Conservation (phyloP, 139 green algal species). For the Pleodorina starrii region DNA sequence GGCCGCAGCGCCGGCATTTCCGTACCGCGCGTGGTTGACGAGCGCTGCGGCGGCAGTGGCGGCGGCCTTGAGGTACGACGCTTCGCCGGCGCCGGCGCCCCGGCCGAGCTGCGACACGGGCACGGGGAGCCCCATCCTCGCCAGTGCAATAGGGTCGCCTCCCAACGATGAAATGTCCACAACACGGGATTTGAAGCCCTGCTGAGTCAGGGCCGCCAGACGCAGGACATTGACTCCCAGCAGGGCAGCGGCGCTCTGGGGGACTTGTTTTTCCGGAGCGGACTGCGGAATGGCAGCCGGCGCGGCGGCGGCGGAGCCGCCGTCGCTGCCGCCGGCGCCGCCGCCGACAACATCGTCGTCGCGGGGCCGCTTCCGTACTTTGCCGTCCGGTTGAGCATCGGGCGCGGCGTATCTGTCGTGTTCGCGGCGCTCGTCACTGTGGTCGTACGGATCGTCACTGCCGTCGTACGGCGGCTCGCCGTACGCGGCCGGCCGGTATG, state of each 20-base stretch:
- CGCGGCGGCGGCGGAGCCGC: not conserved
- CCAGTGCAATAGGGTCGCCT: not conserved
- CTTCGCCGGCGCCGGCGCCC: not conserved
- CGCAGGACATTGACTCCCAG: not conserved
- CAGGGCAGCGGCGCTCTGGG: not conserved
- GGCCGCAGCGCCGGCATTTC: not conserved
- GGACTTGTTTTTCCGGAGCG: no score
- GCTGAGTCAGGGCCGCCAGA: not conserved
- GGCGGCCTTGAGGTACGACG: not conserved
- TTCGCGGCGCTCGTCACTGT: not conserved
- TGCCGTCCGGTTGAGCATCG: no score
- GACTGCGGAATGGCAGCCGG: not conserved
- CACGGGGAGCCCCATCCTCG: not conserved
- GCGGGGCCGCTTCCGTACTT: not conserved
- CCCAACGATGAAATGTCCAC: not conserved
- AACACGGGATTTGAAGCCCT: no score
- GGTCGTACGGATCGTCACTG: conserved; percentile 10
- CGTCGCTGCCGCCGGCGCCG: not conserved
- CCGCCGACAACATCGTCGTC: not conserved
- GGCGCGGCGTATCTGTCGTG: not conserved
- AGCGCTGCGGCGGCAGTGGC: not conserved
- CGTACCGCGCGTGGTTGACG: not conserved
- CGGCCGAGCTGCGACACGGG: not conserved
- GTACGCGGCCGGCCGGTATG: not conserved
- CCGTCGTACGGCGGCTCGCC: conserved; percentile 31